Base-by-base conservation (phyloP, 2,329 filamentous ascomycete genomes). In the Diaporthe helianthi region DNA sequence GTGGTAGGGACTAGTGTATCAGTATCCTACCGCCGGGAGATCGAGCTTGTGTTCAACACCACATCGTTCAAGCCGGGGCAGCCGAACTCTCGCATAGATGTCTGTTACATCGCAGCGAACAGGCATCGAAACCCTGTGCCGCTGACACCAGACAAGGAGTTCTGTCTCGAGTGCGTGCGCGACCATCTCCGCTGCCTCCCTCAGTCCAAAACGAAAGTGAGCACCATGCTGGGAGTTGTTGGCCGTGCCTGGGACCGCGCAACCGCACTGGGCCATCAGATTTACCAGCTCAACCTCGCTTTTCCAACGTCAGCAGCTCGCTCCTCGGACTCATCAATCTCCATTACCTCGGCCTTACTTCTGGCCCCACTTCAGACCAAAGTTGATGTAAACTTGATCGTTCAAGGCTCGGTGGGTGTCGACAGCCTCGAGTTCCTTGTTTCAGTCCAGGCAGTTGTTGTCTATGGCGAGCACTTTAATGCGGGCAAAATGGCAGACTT, bases 401-500 rank as follows among this genome's bases (percentile, higher is more conserved):
- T 95, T 29, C 81, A 79, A 0, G 81, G 85, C 2, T 78, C 79
- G 12, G 81, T 79, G 60, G 80, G 79, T 0, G 79, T 80, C 1
- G 81, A 83, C n/a, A 83, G 85, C 4, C 80, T 90, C 13, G 83
- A 87, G 1, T 83, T 93, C 44, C 78, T 79, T 17, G 80, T 92
- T 29, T 80, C 80, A 7, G 83, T 85, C 1, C 81, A 81, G 26
- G 91, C 89, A 0, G 84, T 83, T 65, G 88, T 94, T 1, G 82
- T 93, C 2, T 96, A 96, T 76, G 93, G 93, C 0, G 92, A 95
- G 79, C 85, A 87, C 70, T 94, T 94, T 78, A 92, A 93, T 72
- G 88, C 89, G 72, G 86, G 83, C 61, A 94, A 93, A 79, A 90
- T 96, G 83, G 83, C 81, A n/a, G 91, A 93, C 67, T 94, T 92